Evolutionary conservation across 2,329 filamentous ascomycete genomes (phyloP).

Genomic region (Ophiostoma novo-ulmi): DNA sequence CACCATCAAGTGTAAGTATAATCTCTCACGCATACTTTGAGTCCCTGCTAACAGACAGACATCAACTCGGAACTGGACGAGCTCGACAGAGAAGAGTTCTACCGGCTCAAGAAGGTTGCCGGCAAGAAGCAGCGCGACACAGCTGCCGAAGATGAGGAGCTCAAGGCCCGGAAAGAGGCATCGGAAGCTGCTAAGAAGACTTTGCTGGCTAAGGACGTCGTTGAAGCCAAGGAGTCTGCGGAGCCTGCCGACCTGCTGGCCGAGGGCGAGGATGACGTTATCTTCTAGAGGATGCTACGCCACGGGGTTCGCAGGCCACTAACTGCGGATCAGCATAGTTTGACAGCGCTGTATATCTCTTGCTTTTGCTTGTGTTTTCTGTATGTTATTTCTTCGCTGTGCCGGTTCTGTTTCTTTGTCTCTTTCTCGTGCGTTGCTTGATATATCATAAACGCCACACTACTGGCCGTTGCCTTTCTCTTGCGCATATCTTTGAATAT

Average conservation of each 20-base stretch:
- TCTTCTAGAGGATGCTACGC: constrained; percentile 54
- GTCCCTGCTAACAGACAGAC: constrained; percentile 43
- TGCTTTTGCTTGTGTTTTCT: background rate
- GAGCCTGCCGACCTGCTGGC: constrained; percentile 63
- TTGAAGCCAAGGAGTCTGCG: constrained; percentile 25
- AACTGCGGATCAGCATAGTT: background rate
- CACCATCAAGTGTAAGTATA: constrained; percentile 82
- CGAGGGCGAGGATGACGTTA: constrained; percentile 71
- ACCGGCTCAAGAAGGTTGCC: constrained; percentile 90
- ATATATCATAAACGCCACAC: constrained; percentile 16
- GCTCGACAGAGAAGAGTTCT: constrained; percentile 96
- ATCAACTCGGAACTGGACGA: constrained; percentile 99
- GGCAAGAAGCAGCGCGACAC: constrained; percentile 76
- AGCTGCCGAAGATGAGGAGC: constrained; percentile 66
- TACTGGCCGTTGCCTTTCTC: background rate
- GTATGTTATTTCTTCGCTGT: background rate
- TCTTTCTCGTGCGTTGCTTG: background rate
- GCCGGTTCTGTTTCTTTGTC: background rate
- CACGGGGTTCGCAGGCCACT: background rate
- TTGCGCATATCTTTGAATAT: background rate
- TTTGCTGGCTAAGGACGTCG: constrained; percentile 25
- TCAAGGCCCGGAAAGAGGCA: constrained; percentile 65
- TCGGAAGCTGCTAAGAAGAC: constrained; percentile 38
- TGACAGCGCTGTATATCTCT: background rate
- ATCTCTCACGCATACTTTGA: background rate